phyloP scores from a whole-genome alignment of 306 rosid species.

The Vigna unguiculata region DNA sequence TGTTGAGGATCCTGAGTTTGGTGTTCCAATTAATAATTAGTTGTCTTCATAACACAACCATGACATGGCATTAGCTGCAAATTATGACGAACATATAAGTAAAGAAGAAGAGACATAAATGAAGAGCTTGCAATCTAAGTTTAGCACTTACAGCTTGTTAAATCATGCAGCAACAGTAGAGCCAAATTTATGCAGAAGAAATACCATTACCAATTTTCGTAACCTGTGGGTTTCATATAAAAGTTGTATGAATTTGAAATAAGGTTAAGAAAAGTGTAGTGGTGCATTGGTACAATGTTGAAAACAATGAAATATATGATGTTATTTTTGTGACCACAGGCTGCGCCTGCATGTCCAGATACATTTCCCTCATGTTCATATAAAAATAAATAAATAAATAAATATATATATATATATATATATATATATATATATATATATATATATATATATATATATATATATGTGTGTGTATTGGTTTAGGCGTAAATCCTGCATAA shows the following conservation, averaged over 20 bases:
- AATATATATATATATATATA: no score
- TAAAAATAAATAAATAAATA: no score
- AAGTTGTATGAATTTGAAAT: background rate
- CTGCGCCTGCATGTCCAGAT: slow-evolving; percentile 4
- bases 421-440: no score
- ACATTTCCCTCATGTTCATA: slow-evolving; percentile 5
- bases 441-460: no score
- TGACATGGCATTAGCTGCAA: background rate
- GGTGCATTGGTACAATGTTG: no score
- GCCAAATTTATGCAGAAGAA: background rate
- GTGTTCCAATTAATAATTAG: background rate
- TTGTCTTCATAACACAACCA: background rate
- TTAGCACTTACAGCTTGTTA: background rate
- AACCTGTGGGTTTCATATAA: background rate
- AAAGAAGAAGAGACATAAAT: background rate
- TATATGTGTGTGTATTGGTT: no score
- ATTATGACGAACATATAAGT: background rate
- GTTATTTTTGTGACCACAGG: background rate
- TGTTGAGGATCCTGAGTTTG: background rate
- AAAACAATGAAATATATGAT: background rate
- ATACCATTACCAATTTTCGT: background rate
- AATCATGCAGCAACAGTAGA: background rate
- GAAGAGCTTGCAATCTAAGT: background rate
- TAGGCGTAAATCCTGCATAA: background rate
- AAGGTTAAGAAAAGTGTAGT: no score